phyloP scores from a whole-genome alignment of 176 grass and related monocot species.

The Juncus inflexus region DNA sequence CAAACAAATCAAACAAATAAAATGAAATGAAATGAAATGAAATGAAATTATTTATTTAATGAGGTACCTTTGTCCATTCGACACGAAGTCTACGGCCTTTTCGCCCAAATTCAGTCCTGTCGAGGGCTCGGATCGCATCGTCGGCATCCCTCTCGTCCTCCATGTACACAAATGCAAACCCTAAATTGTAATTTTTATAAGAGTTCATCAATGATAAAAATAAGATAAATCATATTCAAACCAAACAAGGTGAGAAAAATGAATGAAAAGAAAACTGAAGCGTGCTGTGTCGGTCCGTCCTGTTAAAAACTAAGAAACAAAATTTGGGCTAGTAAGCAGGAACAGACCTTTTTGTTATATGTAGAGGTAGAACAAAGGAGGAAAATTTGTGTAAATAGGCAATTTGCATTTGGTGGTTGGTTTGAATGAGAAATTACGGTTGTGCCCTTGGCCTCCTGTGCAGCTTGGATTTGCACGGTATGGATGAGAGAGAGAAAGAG shows the following conservation, averaged over 20 bases:
- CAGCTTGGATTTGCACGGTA: constrained; percentile 75
- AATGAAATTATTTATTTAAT: constrained; percentile 2
- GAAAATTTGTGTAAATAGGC: constrained; percentile 50
- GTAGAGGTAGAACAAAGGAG: constrained; percentile 30
- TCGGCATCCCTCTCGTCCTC: constrained; percentile 94
- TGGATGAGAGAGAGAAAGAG: constrained; percentile 65
- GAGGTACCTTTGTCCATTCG: constrained; percentile 83
- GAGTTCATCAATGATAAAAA: constrained; percentile 18
- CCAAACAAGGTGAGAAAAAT: not conserved
- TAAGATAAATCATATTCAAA: constrained; percentile 13
- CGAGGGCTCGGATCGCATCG: constrained; percentile 77
- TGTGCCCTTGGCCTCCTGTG: constrained; percentile 74
- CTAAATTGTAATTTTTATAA: constrained; percentile 39
- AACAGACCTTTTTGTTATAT: constrained; percentile 78
- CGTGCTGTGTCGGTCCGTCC: constrained; percentile 29
- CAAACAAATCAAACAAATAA: constrained; percentile 12
- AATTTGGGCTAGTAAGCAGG: constrained; percentile 57
- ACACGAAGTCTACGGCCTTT: constrained; percentile 80
- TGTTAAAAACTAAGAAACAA: constrained; percentile 39
- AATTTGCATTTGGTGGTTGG: constrained; percentile 65
- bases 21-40: not conserved
- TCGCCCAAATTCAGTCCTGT: constrained; percentile 85
- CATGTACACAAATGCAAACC: constrained; percentile 99
- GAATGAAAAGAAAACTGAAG: constrained; percentile 8
- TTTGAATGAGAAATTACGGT: constrained; percentile 44